Percentiles rank a stretch among this genome's conserved stretches.
phyloP scores from a whole-genome alignment of 2,329 filamentous ascomycete species.

The Sporothrix pallida region DNA sequence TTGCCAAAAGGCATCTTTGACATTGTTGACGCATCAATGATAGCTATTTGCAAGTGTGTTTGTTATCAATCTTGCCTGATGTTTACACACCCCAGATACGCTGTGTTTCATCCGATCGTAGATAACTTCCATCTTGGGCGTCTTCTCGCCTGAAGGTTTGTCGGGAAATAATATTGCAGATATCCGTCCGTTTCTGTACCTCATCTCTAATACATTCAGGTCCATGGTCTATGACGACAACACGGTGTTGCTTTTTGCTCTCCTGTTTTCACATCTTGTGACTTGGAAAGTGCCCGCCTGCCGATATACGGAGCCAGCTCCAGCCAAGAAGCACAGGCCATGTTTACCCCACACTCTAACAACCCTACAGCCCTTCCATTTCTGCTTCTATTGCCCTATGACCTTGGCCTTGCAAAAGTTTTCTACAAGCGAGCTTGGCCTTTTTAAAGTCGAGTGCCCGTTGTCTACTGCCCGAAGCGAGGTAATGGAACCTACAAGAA shows the following conservation, averaged over 20 bases:
- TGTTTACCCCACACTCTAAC: neutral
- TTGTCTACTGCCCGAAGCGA: neutral
- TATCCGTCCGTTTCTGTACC: neutral
- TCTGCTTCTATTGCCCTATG: neutral
- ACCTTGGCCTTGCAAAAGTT: no score
- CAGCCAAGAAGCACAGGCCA: conserved; percentile 1
- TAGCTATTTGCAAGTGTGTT: neutral
- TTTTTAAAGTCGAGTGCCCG: neutral
- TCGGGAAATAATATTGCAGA: neutral
- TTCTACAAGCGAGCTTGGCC: neutral
- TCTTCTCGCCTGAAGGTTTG: neutral
- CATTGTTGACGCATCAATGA: neutral
- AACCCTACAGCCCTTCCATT: neutral
- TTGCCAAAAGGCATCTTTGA: neutral
- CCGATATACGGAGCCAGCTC: neutral
- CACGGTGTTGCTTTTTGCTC: neutral
- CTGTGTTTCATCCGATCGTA: neutral
- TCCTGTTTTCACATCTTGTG: conserved; percentile 6
- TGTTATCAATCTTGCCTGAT: no score
- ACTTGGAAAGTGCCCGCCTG: neutral
- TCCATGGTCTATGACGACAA: neutral
- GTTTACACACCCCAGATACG: neutral
- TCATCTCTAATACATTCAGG: neutral
- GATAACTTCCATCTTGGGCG: neutral
- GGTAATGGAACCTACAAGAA: neutral